Conservation (phyloP, 140 eudicot genomes). For the Ambrosia hybrid region DNA sequence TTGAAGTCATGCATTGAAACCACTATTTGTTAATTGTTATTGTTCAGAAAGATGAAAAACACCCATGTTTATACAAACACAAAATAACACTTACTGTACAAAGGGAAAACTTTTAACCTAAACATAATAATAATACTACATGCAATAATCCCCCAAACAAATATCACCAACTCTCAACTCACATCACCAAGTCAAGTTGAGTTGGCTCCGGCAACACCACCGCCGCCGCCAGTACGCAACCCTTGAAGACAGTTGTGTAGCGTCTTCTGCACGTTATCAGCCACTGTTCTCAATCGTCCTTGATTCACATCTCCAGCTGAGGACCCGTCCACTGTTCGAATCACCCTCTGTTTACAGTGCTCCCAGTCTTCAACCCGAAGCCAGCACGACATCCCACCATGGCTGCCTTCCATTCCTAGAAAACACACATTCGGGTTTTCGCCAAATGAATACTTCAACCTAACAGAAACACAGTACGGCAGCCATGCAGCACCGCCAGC, state of each 20-base stretch:
- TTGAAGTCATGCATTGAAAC: neutral
- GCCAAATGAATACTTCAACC: constrained; percentile 80
- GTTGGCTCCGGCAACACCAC: constrained; percentile 15
- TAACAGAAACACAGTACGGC: constrained; percentile 92
- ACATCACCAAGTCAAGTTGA: constrained; percentile 24
- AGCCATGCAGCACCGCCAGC: constrained; percentile 99
- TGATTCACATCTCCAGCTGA: constrained; percentile 62
- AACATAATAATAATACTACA: neutral
- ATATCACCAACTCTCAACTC: constrained; percentile 5
- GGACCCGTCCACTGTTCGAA: constrained; percentile 67
- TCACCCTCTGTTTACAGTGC: constrained; percentile 76
- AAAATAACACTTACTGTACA: constrained; percentile 24
- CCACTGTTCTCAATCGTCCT: constrained; percentile 75
- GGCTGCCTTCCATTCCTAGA: constrained; percentile 98
- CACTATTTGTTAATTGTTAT: constrained; percentile 20
- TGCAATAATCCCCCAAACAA: constrained; percentile 21
- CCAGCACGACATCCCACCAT: constrained; percentile 97
- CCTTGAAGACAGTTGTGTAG: constrained; percentile 75
- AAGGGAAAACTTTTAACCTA: constrained; percentile 26
- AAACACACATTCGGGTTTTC: constrained; percentile 73
- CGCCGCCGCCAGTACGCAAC: constrained; percentile 42
- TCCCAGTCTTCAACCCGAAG: constrained; percentile 84
- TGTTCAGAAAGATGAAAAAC: constrained; percentile 16
- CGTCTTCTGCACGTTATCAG: constrained; percentile 83
- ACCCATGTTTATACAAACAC: constrained; percentile 27